Evolutionary conservation across 1,284 basidiomycete genomes (phyloP), one percentile per base, ranked within the genome.

Genomic region (Cutaneotrichosporon cutaneum): DNA sequence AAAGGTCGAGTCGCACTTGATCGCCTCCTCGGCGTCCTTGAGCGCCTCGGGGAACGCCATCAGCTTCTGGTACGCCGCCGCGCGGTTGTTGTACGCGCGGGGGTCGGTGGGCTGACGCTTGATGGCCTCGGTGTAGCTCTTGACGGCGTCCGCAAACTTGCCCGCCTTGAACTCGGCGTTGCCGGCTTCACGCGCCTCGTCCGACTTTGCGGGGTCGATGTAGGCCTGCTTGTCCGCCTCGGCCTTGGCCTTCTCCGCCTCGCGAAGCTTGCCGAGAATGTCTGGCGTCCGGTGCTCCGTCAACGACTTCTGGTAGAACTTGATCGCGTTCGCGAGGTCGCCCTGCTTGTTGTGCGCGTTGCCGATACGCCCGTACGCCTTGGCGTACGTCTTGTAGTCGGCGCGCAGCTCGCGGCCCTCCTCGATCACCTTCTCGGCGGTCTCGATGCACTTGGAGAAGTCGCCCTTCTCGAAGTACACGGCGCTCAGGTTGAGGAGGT

Each of bases 211-310:
- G 0, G 94, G 92, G 79, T 96, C 87, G 67, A 98, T 86, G 81
- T 99, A 99, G 2, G 92, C 90, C 70, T 86, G 83, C 42, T 86
- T 86, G 67, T 91, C 90, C 14, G 82, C 83, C 64, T 96, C 94
- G 11, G 83, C 84, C 77, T 92, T 90, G 58, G 82, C 79, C 72
- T 88, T 89, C 81, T 99, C 94, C 3, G 86, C 83, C 66, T 82
- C 89, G 59, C 90, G 90, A 47, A 99, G 85, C 83, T 96, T 99
- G 80, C 87, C 87, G 62, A 99, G 86, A 65, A 95, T 84, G 71
- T 95, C 90, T 16, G 96, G 90, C 7, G 95, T 98, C 63, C 96
- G 91, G 80, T 99, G 96, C 80, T 99, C 96, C 4, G 94, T 90
- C 56, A 99, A 85, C 9, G 92, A 94, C 80, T 95, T 95, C 72